A percentile compares a stretch with the other conserved stretches of the same genome.
Evolutionary conservation across 2,329 filamentous ascomycete genomes (phyloP).

Genomic region (Coleophoma cylindrospora): DNA sequence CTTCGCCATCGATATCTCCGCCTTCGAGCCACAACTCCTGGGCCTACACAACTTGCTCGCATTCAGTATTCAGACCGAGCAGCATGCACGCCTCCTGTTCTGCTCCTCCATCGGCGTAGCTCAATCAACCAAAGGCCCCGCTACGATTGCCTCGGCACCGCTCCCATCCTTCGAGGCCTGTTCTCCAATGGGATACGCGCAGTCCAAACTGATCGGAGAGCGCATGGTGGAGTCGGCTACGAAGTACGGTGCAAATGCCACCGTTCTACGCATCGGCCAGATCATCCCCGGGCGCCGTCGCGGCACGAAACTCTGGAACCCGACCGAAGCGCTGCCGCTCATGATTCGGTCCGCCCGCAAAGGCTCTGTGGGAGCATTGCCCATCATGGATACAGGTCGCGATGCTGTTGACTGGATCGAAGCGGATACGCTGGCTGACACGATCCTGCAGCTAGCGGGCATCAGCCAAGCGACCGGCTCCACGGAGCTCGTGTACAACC

Average conservation of each 20-base stretch:
- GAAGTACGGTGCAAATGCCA: constrained; percentile 23
- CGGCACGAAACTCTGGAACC: constrained; percentile 35
- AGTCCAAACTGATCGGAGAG: constrained; percentile 43
- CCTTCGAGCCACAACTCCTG: constrained; percentile 38
- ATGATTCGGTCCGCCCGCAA: constrained; percentile 38
- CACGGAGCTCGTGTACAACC: constrained; percentile 38
- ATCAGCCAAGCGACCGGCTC: constrained; percentile 11
- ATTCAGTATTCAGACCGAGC: constrained; percentile 23
- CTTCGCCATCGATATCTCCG: constrained; percentile 45
- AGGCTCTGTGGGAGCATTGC: constrained; percentile 36
- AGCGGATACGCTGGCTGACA: constrained; percentile 36
- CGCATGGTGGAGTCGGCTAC: constrained; percentile 34
- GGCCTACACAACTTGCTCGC: constrained; percentile 37
- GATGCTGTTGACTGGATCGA: constrained; percentile 35
- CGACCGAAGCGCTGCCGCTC: constrained; percentile 45
- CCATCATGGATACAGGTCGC: constrained; percentile 26
- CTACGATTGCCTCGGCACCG: constrained; percentile 28
- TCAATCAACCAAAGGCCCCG: constrained; percentile 21
- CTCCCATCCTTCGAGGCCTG: constrained; percentile 21
- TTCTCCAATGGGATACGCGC: constrained; percentile 44
- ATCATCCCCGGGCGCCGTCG: constrained; percentile 33
- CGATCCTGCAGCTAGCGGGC: constrained; percentile 32
- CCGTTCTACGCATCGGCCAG: constrained; percentile 43
- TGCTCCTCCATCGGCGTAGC: constrained; percentile 32
- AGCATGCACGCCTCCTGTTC: constrained; percentile 28